Evolutionary conservation across 1,284 basidiomycete genomes (phyloP), one percentile per base, ranked within the genome.

Genomic region (Vanrija sp.): DNA sequence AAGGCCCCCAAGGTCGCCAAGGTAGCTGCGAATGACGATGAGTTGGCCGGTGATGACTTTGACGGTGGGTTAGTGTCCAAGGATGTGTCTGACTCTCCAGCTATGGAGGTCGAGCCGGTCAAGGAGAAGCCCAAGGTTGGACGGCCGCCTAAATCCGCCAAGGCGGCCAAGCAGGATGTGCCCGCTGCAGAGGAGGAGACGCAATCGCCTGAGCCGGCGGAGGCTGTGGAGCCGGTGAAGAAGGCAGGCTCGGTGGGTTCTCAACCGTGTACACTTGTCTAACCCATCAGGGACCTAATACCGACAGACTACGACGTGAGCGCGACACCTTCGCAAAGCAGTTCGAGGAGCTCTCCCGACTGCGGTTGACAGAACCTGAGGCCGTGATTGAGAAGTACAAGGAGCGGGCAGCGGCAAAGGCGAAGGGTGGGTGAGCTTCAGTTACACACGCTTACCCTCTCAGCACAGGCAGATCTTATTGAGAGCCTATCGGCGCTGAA

Each of bases 381-480:
- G 52, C 38, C 6, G 43, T 70, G n/a, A 65, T 72, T 18, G 68
- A 64, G 26, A 72, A 68, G 53, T 74, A 66, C 55, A 72, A 73
- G 62, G 59, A 65, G 43, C 67, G 67, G 18, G 60, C 68, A 1
- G 70, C 67, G 15, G 45, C 63, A 3, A 62, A 65, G 8, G 59
- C 70, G 0, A 65, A 67, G 39, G 65, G 75, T 77, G 46, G 49
- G 69, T 54, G 4, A 19, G 21, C 5, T 23, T 2, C 7, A 0
- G 5, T 18, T 1, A 7, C 15, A 6, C 4, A 9, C 4, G 19
- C n/a, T 10, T 8, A 3, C 12, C 5, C 6, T 7, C 25, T 9
- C 43, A 77, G 75, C 73, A 14, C 74, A 77, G 54, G 66, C 65
- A 19, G 65, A 73, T 19, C 57, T 76, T 19, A 75, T 77, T 28